These are phyloP conservation scores for Lojkania enalia DNA, from an alignment of 2,329 filamentous ascomycete genomes.

Conservation along the genomic window DNA sequence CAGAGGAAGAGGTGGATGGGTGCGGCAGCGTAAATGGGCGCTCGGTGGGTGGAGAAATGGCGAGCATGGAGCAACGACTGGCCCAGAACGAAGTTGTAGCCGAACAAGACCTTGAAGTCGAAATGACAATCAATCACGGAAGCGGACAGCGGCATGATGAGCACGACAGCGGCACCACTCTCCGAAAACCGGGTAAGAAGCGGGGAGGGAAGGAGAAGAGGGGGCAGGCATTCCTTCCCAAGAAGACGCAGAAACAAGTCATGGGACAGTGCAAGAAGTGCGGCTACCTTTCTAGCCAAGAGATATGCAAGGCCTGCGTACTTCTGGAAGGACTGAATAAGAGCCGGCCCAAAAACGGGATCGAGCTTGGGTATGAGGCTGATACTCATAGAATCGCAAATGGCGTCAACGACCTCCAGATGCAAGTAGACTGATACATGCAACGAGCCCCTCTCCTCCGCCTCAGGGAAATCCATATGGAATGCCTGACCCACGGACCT, in stretches of 20 bases:
- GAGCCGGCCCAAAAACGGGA: slow-evolving; percentile 50
- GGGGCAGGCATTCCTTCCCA: slow-evolving; percentile 17
- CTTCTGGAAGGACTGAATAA: slow-evolving; percentile 91
- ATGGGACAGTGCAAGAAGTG: slow-evolving; percentile 84
- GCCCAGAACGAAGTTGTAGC: slow-evolving; percentile 64
- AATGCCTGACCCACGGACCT: too few species aligned
- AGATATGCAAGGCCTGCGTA: slow-evolving; percentile 89
- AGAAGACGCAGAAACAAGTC: slow-evolving; percentile 60
- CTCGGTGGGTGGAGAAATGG: slow-evolving; percentile 75
- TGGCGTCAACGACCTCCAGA: too few species aligned
- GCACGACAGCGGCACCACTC: slow-evolving; percentile 22
- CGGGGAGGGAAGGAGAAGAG: slow-evolving; percentile 27
- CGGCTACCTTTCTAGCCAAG: slow-evolving; percentile 94
- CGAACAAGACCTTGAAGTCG: slow-evolving; percentile 63
- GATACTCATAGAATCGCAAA: too few species aligned
- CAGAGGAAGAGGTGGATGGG: slow-evolving; percentile 67
- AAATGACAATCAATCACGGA: slow-evolving; percentile 56
- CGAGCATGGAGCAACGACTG: slow-evolving; percentile 76
- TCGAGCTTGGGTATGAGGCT: slow-evolving; percentile 36
- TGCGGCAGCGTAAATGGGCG: slow-evolving; percentile 73
- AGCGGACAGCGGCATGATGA: slow-evolving; percentile 47
- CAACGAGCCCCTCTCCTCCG: too few species aligned
- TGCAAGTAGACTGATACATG: too few species aligned
- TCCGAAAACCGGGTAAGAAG: slow-evolving; percentile 11
- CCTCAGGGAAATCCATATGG: too few species aligned